Conservation (phyloP, 352 stramenopile species). For the Aphanomyces astaci region DNA sequence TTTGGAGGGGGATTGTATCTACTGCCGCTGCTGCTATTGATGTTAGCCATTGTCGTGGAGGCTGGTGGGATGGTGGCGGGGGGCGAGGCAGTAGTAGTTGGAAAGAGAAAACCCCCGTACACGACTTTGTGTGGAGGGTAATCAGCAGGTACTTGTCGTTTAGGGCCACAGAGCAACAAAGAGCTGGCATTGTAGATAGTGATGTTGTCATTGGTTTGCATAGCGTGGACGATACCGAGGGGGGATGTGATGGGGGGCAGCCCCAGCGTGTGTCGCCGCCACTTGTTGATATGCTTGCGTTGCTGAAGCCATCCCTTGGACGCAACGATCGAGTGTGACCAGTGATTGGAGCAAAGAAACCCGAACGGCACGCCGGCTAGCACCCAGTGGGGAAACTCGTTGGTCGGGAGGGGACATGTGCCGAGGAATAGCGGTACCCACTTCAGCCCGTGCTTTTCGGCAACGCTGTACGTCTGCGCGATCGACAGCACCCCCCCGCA, state of each 20-base stretch:
- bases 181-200: neutral
- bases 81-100: too few species aligned
- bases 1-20: too few species aligned
- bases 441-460: neutral
- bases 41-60: too few species aligned
- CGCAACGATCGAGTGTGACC: neutral
- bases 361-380: neutral
- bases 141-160: neutral
- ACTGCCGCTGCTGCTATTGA: too few species aligned
- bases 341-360: constrained; percentile 7
- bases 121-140: neutral
- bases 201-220: constrained; percentile 9
- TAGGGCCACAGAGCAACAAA: neutral
- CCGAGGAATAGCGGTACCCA: constrained; percentile 15
- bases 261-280: neutral
- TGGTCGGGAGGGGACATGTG: neutral
- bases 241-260: constrained; percentile 6
- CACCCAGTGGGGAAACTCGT: neutral
- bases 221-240: neutral
- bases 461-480: neutral
- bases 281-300: neutral
- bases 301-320: constrained; percentile 4
- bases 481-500: neutral
- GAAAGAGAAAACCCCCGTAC: neutral
- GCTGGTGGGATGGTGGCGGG: too few species aligned